Percentiles rank a stretch among this genome's conserved stretches.
phyloP scores from a whole-genome alignment of 2,329 filamentous ascomycete species.

The Scedosporium boydii region DNA sequence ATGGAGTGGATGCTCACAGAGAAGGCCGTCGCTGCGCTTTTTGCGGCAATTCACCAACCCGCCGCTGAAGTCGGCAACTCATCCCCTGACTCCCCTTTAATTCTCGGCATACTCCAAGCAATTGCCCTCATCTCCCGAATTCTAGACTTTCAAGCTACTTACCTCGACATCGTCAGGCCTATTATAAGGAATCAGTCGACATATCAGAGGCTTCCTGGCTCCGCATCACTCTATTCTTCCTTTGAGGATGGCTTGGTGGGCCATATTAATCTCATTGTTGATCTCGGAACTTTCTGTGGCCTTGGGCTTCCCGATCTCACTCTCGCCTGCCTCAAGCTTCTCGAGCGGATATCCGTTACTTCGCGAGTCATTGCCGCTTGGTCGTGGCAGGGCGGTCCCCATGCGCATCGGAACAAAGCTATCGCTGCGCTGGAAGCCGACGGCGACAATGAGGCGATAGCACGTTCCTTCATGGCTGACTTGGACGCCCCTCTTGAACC shows the following conservation, averaged over 20 bases:
- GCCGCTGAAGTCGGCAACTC: constrained; percentile 62
- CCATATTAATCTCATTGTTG: constrained; percentile 67
- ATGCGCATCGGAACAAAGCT: constrained; percentile 64
- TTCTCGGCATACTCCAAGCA: constrained; percentile 68
- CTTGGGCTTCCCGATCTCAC: constrained; percentile 74
- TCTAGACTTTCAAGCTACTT: constrained; percentile 82
- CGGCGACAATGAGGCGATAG: constrained; percentile 70
- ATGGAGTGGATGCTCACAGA: constrained; percentile 99
- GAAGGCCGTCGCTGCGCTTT: constrained; percentile 70
- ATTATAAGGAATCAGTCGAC: constrained; percentile 59
- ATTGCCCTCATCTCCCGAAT: constrained; percentile 77
- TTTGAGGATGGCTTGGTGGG: constrained; percentile 88
- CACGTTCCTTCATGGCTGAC: constrained; percentile 60
- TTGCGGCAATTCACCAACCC: constrained; percentile 70
- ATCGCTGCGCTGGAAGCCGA: constrained; percentile 81
- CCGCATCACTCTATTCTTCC: constrained; percentile 59
- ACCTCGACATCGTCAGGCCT: constrained; percentile 78
- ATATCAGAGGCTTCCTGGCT: constrained; percentile 38
- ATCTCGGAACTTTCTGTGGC: constrained; percentile 79
- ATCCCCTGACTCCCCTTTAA: constrained; percentile 67
- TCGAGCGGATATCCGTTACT: constrained; percentile 81
- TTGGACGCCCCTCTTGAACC: constrained; percentile 62
- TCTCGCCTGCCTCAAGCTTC: constrained; percentile 67
- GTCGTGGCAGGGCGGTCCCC: constrained; percentile 22
- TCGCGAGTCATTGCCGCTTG: constrained; percentile 67